Percentiles rank a stretch among this genome's conserved stretches.
phyloP scores from a whole-genome alignment of 257 asterid species.

The Salvia miltiorrhiza region DNA sequence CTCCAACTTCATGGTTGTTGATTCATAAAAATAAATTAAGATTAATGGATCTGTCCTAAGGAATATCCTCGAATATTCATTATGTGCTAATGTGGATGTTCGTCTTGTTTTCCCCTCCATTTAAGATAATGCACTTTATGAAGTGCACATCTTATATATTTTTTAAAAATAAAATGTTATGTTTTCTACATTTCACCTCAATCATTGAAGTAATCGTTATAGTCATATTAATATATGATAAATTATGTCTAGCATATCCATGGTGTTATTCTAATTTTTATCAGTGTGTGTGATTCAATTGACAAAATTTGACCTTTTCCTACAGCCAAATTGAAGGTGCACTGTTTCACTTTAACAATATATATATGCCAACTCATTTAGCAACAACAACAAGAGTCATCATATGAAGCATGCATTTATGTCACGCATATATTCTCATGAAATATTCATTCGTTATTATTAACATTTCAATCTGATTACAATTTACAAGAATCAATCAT shows the following conservation, averaged over 20 bases:
- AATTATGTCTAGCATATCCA: not conserved
- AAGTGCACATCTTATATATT: not conserved
- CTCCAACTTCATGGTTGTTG: slow-evolving; percentile 20
- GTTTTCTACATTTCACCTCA: not conserved
- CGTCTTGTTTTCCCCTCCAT: not conserved
- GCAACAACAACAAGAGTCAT: not conserved
- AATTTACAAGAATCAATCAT: too few relatives aligned
- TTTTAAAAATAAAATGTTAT: not conserved
- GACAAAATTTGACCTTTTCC: slow-evolving; percentile 9
- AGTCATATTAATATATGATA: not conserved
- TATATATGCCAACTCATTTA: slow-evolving; percentile 8
- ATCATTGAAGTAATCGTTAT: not conserved
- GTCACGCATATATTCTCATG: too few relatives aligned
- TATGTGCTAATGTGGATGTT: not conserved
- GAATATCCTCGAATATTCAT: slow-evolving; percentile 21
- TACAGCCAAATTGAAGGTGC: slow-evolving; percentile 2
- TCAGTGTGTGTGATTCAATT: not conserved
- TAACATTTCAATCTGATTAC: too few relatives aligned
- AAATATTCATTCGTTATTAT: not conserved
- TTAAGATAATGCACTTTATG: not conserved
- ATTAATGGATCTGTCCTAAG: not conserved
- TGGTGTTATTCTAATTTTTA: not conserved
- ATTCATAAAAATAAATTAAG: not conserved
- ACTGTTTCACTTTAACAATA: not conserved
- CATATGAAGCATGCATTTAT: not conserved